Evolutionary conservation across 495 filamentous ascomycete genomes (phyloP).

Genomic region (Penicillium soppii): DNA sequence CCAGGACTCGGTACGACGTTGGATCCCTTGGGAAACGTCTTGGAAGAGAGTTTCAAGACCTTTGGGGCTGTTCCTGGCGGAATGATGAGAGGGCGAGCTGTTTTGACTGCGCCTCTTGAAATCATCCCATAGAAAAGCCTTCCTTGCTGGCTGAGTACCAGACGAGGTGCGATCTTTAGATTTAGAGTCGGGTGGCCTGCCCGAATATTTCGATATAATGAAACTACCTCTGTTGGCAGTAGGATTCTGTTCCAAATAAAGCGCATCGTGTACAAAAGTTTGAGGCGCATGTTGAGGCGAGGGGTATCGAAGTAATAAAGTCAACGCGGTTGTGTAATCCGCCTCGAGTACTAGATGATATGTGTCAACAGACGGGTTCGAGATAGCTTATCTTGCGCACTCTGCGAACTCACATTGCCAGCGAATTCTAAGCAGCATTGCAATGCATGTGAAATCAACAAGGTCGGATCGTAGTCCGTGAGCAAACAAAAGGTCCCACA

Average conservation of each 20-base stretch:
- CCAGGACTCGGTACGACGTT: conserved; percentile 79
- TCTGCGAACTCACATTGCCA: conserved; percentile 70
- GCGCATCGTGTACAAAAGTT: conserved; percentile 83
- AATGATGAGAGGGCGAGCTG: conserved; percentile 40
- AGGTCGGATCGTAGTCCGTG: conserved; percentile 80
- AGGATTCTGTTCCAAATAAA: conserved; percentile 79
- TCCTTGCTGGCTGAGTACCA: conserved; percentile 25
- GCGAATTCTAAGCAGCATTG: conserved; percentile 89
- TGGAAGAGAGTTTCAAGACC: conserved; percentile 76
- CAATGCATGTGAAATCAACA: conserved; percentile 84
- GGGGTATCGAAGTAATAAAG: conserved; percentile 76
- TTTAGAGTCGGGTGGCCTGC: conserved; percentile 54
- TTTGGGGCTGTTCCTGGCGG: conserved; percentile 59
- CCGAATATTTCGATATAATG: conserved; percentile 82
- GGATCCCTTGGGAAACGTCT: conserved; percentile 80
- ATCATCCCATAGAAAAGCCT: conserved; percentile 35
- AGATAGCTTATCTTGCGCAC: not conserved
- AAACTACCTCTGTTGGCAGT: conserved; percentile 66
- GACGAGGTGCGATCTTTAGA: conserved; percentile 32
- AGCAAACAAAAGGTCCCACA: conserved; percentile 93
- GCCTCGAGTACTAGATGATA: conserved; percentile 66
- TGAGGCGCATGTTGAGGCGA: conserved; percentile 62
- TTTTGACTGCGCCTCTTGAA: conserved; percentile 29
- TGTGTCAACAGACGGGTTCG: conserved; percentile 26
- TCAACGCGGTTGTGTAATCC: conserved; percentile 82